Evolutionary conservation across 2,329 filamentous ascomycete genomes (phyloP).

Genomic region (Penicillium sp.): DNA sequence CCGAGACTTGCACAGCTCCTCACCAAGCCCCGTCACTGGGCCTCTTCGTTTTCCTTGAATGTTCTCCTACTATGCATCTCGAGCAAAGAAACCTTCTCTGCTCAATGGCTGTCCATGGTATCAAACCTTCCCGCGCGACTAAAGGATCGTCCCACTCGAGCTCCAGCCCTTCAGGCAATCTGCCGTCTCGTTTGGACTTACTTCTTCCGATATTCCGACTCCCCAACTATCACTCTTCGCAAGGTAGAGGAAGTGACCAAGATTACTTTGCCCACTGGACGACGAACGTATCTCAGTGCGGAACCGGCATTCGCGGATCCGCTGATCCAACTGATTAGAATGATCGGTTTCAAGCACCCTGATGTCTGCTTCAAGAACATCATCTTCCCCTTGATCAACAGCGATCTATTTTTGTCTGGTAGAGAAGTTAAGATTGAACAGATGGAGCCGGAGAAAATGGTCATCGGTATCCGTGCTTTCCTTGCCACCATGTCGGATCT

Average conservation of each 20-base stretch:
- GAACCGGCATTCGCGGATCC: slow-evolving; percentile 86
- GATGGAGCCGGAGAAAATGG: slow-evolving; percentile 92
- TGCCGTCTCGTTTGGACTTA: slow-evolving; percentile 94
- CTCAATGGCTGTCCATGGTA: slow-evolving; percentile 84
- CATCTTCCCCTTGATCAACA: slow-evolving; percentile 94
- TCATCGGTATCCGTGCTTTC: slow-evolving; percentile 95
- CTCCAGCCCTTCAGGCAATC: slow-evolving; percentile 83
- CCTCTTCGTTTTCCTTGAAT: slow-evolving; percentile 83
- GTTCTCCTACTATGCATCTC: slow-evolving; percentile 88
- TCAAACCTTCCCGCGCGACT: slow-evolving; percentile 77
- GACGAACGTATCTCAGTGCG: slow-evolving; percentile 78
- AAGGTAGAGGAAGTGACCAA: slow-evolving; percentile 91
- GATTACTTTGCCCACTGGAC: slow-evolving; percentile 79
- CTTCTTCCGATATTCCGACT: slow-evolving; percentile 80
- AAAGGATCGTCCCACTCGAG: slow-evolving; percentile 79
- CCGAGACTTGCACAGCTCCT: slow-evolving; percentile 83
- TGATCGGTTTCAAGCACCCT: slow-evolving; percentile 91
- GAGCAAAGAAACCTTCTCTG: slow-evolving; percentile 77
- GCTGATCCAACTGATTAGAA: slow-evolving; percentile 88
- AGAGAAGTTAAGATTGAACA: slow-evolving; percentile 87
- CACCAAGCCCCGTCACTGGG: slow-evolving; percentile 90
- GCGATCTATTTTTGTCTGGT: slow-evolving; percentile 77
- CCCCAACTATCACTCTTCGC: slow-evolving; percentile 66
- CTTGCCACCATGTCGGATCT: slow-evolving; percentile 90
- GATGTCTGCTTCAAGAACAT: slow-evolving; percentile 91